Percentiles rank a stretch among this genome's conserved stretches.
phyloP scores from a whole-genome alignment of 768 basidiomycete species.

The Lentinula boryana region DNA sequence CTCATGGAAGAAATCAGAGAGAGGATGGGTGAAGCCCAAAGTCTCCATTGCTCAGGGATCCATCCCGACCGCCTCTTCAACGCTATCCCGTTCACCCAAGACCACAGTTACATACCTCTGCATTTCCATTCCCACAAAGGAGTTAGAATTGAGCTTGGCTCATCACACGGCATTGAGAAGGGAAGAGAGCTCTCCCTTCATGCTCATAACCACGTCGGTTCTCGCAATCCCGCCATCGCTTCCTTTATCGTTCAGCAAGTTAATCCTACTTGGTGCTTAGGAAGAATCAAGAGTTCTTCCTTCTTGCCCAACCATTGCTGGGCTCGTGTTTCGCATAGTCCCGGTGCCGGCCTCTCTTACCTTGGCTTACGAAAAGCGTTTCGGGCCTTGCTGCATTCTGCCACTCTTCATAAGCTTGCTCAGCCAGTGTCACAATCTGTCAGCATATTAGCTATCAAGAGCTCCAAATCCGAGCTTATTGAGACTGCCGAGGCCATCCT shows the following conservation, averaged over 20 bases:
- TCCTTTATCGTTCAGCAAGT: slow-evolving; percentile 46
- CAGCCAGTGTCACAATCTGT: slow-evolving; percentile 11
- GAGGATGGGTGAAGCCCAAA: slow-evolving; percentile 35
- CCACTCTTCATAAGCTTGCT: neutral
- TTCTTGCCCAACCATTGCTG: slow-evolving; percentile 36
- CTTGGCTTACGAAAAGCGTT: neutral
- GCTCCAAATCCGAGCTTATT: slow-evolving; percentile 12
- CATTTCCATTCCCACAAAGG: slow-evolving; percentile 28
- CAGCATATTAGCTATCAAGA: slow-evolving; percentile 28
- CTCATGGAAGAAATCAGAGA: slow-evolving; percentile 38
- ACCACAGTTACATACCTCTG: slow-evolving; percentile 41
- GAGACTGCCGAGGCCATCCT: slow-evolving; percentile 1
- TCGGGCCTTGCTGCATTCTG: slow-evolving; percentile 2
- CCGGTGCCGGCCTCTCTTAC: neutral
- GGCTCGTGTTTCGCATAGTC: slow-evolving; percentile 36
- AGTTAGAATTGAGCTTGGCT: slow-evolving; percentile 50
- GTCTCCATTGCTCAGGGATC: slow-evolving; percentile 43
- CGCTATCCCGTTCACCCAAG: slow-evolving; percentile 47
- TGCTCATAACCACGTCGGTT: slow-evolving; percentile 54
- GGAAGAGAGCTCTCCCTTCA: slow-evolving; percentile 61
- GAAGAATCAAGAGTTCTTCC: slow-evolving; percentile 36
- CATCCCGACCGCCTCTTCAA: slow-evolving; percentile 49
- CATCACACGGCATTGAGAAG: slow-evolving; percentile 56
- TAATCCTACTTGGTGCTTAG: slow-evolving; percentile 47
- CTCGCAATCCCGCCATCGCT: slow-evolving; percentile 48